A percentile compares a stretch with the other conserved stretches of the same genome.
phyloP scores from a whole-genome alignment of 2,329 filamentous ascomycete species.

The Drechmeria coniospora region DNA sequence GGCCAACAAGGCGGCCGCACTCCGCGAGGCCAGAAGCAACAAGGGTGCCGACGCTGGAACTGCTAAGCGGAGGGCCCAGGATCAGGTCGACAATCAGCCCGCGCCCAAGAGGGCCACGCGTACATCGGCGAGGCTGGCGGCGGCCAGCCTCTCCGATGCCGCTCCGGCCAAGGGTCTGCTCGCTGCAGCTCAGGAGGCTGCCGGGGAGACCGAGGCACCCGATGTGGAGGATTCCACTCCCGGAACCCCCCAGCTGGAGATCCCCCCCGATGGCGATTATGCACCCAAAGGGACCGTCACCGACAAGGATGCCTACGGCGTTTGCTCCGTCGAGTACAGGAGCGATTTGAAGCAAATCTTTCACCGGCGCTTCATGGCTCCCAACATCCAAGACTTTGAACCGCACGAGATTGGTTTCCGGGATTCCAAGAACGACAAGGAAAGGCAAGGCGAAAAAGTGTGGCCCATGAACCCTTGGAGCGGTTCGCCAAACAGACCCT shows the following conservation, averaged over 20 bases:
- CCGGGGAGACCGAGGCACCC: slow-evolving; percentile 16
- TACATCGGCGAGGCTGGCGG: slow-evolving; percentile 13
- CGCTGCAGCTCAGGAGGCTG: slow-evolving; percentile 21
- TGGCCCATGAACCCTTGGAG: slow-evolving; percentile 25
- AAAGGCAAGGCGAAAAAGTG: neutral
- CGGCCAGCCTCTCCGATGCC: slow-evolving; percentile 10
- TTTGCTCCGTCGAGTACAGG: slow-evolving; percentile 25
- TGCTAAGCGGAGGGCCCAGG: slow-evolving; percentile 35
- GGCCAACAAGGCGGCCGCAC: slow-evolving; percentile 10
- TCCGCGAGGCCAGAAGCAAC: slow-evolving; percentile 14
- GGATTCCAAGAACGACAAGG: slow-evolving; percentile 38
- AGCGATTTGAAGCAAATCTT: slow-evolving; percentile 25
- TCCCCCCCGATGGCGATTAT: slow-evolving; percentile 19
- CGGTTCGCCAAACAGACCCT: slow-evolving; percentile 35
- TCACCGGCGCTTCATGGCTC: slow-evolving; percentile 35
- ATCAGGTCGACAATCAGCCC: slow-evolving; percentile 32
- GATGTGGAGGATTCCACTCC: slow-evolving; percentile 20
- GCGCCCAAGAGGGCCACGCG: slow-evolving; percentile 31
- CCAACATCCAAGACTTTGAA: slow-evolving; percentile 30
- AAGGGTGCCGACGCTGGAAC: slow-evolving; percentile 18
- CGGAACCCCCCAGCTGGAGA: slow-evolving; percentile 19
- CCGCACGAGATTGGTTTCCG: slow-evolving; percentile 43
- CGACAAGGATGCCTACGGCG: slow-evolving; percentile 36
- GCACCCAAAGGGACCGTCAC: slow-evolving; percentile 23
- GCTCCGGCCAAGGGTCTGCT: slow-evolving; percentile 23